Evolutionary conservation across 306 rosid genomes (phyloP), one percentile per base, ranked within the genome.

Genomic region (Parietaria judaica): DNA sequence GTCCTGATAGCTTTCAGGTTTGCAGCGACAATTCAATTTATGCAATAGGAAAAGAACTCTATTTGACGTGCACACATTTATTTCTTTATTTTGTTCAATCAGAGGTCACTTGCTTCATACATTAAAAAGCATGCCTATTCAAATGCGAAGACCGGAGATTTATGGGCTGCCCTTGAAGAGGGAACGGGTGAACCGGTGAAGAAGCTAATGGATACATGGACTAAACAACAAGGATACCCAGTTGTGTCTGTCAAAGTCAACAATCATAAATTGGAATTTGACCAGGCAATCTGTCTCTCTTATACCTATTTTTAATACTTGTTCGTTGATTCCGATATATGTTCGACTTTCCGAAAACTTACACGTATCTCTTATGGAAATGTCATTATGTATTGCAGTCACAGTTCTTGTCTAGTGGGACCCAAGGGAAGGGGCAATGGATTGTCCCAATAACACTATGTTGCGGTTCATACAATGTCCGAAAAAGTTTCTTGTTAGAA

Each of bases 111-210:
- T 53, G 98, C 92, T 68, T 76, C 91, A 14, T 91, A 85, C 67
- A 81, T 91, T 63, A 80, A 83, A 78, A 85, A 56, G 66, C 76
- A 81, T 56, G 90, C 96, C 12, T 85, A 58, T 72, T 85, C 96
- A 64, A 91, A 87, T 81, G 87, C 97, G 13, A 91, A 78, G 81
- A 87, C 97, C 23, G 97, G 78, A 82, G 91, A 91, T 81, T 84
- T 91, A 31, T 87, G 97, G 96, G 95, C 96, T 69, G 86, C 92
- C 56, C 95, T 91, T 73, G 96, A 91, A 74, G 96, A 87, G 71
- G 97, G 83, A 60, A 86, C 96, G 47, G 89, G 95, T 67, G 89
- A 87, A 74, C 91, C 96, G 64, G 95, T 91, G 72, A 91, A 74
- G 74, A 85, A 75, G 66, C 79, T 91, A 59, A 87, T 91, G 97